Base-by-base conservation (phyloP, 176 grass and related monocot species). In the Zoysia pacifica region DNA sequence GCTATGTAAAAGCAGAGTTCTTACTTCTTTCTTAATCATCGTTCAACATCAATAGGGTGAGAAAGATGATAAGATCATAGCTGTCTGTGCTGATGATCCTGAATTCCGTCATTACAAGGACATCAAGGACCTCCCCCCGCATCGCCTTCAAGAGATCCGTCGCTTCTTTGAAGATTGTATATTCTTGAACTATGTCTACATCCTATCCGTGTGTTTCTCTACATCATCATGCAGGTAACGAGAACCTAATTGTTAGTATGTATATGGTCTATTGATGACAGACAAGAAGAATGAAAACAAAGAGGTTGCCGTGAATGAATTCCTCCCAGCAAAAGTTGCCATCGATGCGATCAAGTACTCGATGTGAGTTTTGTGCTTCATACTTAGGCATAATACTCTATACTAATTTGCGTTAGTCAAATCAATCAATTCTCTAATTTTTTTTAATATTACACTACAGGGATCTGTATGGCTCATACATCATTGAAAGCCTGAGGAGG, bases 281-380 rank as follows among this genome's bases (percentile, higher is more conserved):
- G 90, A 99, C 51, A 99, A 98, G 82, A 99, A 99, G 90, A 99
- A 99, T 70, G 96, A 98, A 72, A 94, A 98, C 82, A 95, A 98
- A 77, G 92, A 98, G 62, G 96, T 98, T 63, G 92, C 96, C 4
- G 96, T 98, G 68, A 91, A 98, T 73, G 92, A 99, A 11, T 99
- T 99, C 82, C 96, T 99, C 61, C 96, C 96, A 65, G 87, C 96
- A 42, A 91, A 88, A 74, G 96, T 89, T 83, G 92, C 96, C 38
- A 80, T 93, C 59, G 35, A 84, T 0, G 92, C 92, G 60, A 95
- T 99, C 75, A 79, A 93, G 70, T 87, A 93, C 77, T 93, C 96
- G 0, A 99, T 99, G 96, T 99, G 75, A 92, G 90, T 97, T 84
- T 70, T 67, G 51, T 62, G 48, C 9, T 56, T 55, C 72, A 49